Percentiles rank a stretch among this genome's conserved stretches.
Evolutionary conservation across 2,329 filamentous ascomycete genomes (phyloP).

Genomic region (Cytospora paraplurivora): DNA sequence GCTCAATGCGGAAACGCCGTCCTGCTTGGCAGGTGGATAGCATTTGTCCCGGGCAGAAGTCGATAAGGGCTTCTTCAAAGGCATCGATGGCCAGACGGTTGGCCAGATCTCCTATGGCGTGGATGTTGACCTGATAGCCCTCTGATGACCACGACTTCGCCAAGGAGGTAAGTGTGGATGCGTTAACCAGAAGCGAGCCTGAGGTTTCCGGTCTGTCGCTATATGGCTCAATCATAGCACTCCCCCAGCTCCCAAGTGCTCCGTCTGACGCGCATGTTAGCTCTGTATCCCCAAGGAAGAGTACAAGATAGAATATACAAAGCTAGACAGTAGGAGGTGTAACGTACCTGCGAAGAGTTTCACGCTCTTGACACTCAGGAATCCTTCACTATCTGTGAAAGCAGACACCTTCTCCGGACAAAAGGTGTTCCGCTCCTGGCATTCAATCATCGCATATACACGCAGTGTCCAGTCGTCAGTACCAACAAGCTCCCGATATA

Average conservation of each 20-base stretch:
- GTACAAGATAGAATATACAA: neutral
- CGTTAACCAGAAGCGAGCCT: conserved; percentile 68
- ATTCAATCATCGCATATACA: conserved; percentile 71
- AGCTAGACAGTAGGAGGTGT: neutral
- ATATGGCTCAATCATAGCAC: conserved; percentile 71
- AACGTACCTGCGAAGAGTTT: conserved; percentile 67
- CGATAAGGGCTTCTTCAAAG: conserved; percentile 57
- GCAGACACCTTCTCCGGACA: conserved; percentile 55
- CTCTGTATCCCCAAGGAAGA: conserved; percentile 23
- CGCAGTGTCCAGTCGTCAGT: conserved; percentile 58
- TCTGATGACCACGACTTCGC: conserved; percentile 59
- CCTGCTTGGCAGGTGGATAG: conserved; percentile 54
- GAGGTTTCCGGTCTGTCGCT: conserved; percentile 61
- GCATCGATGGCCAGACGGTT: conserved; percentile 67
- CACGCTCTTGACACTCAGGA: conserved; percentile 62
- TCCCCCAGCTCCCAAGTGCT: conserved; percentile 71
- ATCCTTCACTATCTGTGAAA: conserved; percentile 48
- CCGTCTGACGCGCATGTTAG: conserved; percentile 53
- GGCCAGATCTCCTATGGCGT: conserved; percentile 71
- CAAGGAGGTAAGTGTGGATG: conserved; percentile 56
- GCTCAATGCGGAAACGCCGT: conserved; percentile 68
- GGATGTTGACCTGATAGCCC: conserved; percentile 71
- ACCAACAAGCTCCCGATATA: conserved; percentile 53
- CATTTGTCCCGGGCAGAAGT: conserved; percentile 49
- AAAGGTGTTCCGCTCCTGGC: conserved; percentile 63